A percentile compares a stretch with the other conserved stretches of the same genome.
phyloP scores from a whole-genome alignment of 2,329 filamentous ascomycete species.

The Seiridium cupressi region DNA sequence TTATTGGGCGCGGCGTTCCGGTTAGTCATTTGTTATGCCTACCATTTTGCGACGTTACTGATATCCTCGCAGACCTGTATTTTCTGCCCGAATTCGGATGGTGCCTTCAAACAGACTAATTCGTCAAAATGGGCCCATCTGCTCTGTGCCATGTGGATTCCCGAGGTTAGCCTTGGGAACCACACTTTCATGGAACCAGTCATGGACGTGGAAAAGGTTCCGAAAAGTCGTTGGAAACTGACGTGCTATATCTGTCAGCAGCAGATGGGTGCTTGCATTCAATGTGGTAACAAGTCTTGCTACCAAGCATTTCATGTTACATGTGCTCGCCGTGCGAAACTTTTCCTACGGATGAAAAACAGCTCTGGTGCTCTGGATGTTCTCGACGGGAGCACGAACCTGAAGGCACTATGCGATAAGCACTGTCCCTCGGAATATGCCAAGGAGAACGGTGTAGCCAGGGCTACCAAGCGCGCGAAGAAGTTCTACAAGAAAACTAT shows the following conservation, averaged over 20 bases:
- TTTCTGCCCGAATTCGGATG: constrained; percentile 96
- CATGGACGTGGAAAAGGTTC: constrained; percentile 96
- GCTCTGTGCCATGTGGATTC: constrained; percentile 97
- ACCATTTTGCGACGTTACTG: constrained; percentile 7
- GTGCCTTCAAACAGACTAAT: constrained; percentile 97
- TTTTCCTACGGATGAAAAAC: constrained; percentile 97
- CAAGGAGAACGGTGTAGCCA: constrained; percentile 78
- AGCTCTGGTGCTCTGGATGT: constrained; percentile 75
- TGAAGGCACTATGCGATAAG: constrained; percentile 95
- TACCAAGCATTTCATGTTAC: constrained; percentile 98
- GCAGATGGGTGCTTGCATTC: constrained; percentile 96
- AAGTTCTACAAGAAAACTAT: constrained; percentile 88
- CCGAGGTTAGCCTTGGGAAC: constrained; percentile 92
- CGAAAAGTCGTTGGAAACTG: constrained; percentile 89
- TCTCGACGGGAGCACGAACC: constrained; percentile 73
- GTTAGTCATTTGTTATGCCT: constrained; percentile 43
- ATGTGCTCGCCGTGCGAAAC: constrained; percentile 80
- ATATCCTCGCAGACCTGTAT: constrained; percentile 70
- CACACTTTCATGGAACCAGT: constrained; percentile 98
- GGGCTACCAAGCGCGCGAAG: constrained; percentile 78
- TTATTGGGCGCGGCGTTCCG: constrained; percentile 87
- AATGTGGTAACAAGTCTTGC: constrained; percentile 96
- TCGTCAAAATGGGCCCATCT: constrained; percentile 96
- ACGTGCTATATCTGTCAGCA: constrained; percentile 96
- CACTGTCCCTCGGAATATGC: constrained; percentile 90